Evolutionary conservation across 2,329 filamentous ascomycete genomes (phyloP), one percentile per base, ranked within the genome.

Genomic region (Nemania sp.): DNA sequence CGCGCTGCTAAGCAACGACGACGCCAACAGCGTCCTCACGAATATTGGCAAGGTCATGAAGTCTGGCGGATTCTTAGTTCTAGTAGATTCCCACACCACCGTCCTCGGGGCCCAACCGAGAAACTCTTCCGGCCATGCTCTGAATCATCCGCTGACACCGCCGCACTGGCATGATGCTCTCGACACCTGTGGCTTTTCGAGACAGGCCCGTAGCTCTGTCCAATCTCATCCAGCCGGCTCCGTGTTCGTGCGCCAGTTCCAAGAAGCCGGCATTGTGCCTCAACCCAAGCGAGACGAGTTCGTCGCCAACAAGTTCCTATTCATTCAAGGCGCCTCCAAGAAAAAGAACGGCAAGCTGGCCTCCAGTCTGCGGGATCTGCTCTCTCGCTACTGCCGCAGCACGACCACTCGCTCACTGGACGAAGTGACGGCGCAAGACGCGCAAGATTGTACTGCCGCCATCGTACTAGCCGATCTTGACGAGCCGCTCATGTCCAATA

Each of bases 401-500:
- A 49, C 75, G 3, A 65, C 54, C 4, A 35, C 57, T 0, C 58
- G 63, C 18, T 65, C 68, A 0, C 56, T 80, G 0, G 74, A 77
- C 5, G 60, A 68, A 0, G 57, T 74, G 2, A 65, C 69, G 2
- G 50, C 58, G 0, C 45, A 60, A 13, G 52, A 65, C 2, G 48
- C 74, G 2, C 39, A 63, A 0, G 62, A 56, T 0, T 74, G 69
- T 52, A 75, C 74, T 0, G 69, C 73, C 0, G 71, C 68, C 4
- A 69, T 80, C 13, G 17, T 79, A 2, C 63, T 80, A 2, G 64
- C 67, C 20, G 77, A 79, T 47, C 65, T 80, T 1, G 74, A 77
- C 20, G 59, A 72, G 18, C 68, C 76, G 0, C 15, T 79, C 13
- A 67, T 78, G 47, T 58, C 71, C 1, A 71, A 55, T 9, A 75